Base-by-base conservation (phyloP, 2,329 filamentous ascomycete genomes). In the Diplodia intermedia region DNA sequence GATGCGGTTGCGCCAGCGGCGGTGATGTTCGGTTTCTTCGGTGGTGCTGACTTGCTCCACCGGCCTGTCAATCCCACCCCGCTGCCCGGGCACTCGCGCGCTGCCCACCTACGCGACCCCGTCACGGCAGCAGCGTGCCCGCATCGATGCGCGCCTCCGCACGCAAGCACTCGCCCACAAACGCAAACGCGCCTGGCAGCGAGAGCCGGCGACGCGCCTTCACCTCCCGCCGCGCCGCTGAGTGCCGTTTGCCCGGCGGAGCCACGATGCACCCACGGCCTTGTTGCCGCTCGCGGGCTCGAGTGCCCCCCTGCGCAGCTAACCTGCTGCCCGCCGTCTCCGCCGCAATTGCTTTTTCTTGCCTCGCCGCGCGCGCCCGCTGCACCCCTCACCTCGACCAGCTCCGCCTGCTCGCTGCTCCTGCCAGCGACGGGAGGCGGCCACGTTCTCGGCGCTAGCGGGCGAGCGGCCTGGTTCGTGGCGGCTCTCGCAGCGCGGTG, bases 371-470 rank as follows among this genome's bases (percentile, higher is more conserved):
- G 18, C 43, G 43, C 43, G 33, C 18, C 40, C 43, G 57, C 43
- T 49, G 60, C 47, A 38, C 36, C 55, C 31, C 55, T 60, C 55
- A 36, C 33, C 31, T 55, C 53, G 53, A 26, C 53, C 29, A 36
- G 29, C 53, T 9, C 18, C 18, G 54, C 31, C n/a, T 56, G 31
- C 54, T 31, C 31, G 26, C 33, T 12, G 33, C 33, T 36, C 9
- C 33, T 36, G 33, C 33, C 33, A 36, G 33, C 7, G 33, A 36
- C 33, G 33, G 33, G 33, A 36, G 55, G 26, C 56, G 56, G 47
- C 66, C 66, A 67, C 56, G 66, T 61, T 67, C 55, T 61, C 65
- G 26, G 33, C 56, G 38, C 52, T 55, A 55, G 53, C 53, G 57
- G n/a, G 38, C 36, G 47, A 29, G 23, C 40, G 57, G 40, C 65